Evolutionary conservation across 306 rosid species (phyloP).

Genomic region (Citrullus mucosospermus): DNA sequence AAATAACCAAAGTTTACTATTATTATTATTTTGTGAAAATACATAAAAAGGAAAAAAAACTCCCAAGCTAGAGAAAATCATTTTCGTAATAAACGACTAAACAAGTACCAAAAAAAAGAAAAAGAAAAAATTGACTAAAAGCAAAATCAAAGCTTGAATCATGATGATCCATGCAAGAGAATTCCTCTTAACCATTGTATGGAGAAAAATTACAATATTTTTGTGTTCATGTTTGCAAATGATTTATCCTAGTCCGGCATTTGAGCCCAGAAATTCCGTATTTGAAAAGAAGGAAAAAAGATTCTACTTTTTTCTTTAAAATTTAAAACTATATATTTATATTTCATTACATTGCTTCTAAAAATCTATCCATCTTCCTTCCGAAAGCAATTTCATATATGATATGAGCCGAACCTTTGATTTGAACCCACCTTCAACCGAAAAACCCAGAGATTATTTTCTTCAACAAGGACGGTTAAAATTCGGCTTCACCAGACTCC

Average conservation of each 20-base stretch:
- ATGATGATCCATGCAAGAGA: not conserved
- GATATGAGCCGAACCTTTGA: not conserved
- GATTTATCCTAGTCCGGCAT: not conserved
- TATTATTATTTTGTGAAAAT: not conserved
- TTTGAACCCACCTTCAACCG: conserved; percentile 5
- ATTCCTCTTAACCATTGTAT: not conserved
- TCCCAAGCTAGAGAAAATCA: too few species aligned
- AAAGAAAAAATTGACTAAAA: too few species aligned
- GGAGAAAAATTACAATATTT: not conserved
- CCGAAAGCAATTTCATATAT: not conserved
- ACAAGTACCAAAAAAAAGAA: too few species aligned
- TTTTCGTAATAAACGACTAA: too few species aligned
- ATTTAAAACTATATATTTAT: not conserved
- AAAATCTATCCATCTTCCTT: not conserved
- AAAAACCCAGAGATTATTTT: not conserved
- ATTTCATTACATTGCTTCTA: not conserved
- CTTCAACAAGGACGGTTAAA: not conserved
- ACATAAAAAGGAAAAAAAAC: not conserved
- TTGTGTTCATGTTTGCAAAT: not conserved
- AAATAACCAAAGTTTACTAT: too few species aligned
- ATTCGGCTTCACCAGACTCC: not conserved
- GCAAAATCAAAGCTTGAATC: not conserved
- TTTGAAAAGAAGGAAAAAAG: not conserved
- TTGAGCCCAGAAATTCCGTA: not conserved
- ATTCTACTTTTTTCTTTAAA: not conserved